Evolutionary conservation across 148 eudicot species (phyloP), one percentile per base, ranked within the genome.

Genomic region (Vaccinium vitisidaea): DNA sequence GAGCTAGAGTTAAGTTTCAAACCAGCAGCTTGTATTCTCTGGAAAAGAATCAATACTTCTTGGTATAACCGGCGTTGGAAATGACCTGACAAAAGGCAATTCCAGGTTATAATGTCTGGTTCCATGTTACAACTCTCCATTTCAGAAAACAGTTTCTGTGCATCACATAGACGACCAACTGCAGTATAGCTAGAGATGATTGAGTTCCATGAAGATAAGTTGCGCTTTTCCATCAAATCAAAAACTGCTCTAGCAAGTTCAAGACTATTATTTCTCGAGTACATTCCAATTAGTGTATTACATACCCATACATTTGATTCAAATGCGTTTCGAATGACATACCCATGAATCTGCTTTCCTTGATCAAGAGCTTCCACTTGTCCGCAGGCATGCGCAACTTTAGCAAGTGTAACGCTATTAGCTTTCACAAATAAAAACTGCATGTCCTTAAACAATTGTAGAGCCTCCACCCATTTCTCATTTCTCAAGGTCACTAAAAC

Each of bases 281-380:
- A 93, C 90, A 91, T 89, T 79, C 80, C 90, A 32, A 93, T 89
- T 83, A 93, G 83, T 59, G 96, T 82, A 85, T 92, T 93, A 86
- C 93, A 89, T 65, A 92, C 67, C n/a, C 84, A 55, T 12, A 87
- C 8, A 77, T 91, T 88, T 39, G 87, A 86, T 10, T 83, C 88
- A 86, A 90, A 69, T 1, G 80, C 52, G 46, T 75, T 77, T 75
- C 96, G 86, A 61, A 89, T 74, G 48, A 88, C 90, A 75, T 88
- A 92, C 79, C 93, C 93, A 84, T 93, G 94, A 79, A 91, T 87
- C 89, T 93, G 92, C 85, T 82, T 89, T 78, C 94, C 94, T 75
- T 88, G 88, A 59, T 84, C 84, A 30, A 92, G 77, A 75, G 88
- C 90, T 75, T 83, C 88, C 84, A 87, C 78, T 79, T 89, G 89